A percentile compares a stretch with the other conserved stretches of the same genome.
Evolutionary conservation across 371 early-diverging fungal species (phyloP).

Genomic region (Conidiobolus incongruus): DNA sequence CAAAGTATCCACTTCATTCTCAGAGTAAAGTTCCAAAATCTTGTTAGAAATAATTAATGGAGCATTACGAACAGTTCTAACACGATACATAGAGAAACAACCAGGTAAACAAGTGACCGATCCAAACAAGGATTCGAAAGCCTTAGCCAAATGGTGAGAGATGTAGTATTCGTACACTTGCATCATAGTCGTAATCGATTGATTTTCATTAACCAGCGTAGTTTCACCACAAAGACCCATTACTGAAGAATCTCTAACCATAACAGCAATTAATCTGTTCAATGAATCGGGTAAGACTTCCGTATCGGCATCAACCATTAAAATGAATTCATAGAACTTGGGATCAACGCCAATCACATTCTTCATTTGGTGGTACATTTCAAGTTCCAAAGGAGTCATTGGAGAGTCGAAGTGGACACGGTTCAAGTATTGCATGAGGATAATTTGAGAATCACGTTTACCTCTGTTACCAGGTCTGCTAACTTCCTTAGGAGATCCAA

Average conservation of each 20-base stretch:
- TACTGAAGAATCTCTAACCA: slow-evolving; percentile 84
- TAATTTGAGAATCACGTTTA: too few species aligned
- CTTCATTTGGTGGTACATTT: slow-evolving; percentile 85
- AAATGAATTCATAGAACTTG: slow-evolving; percentile 64
- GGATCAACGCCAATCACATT: slow-evolving; percentile 70
- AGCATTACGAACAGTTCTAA: too few species aligned
- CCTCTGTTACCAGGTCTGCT: too few species aligned
- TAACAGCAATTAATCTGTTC: slow-evolving; percentile 51
- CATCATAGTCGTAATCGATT: slow-evolving; percentile 90
- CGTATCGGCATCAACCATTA: slow-evolving; percentile 95
- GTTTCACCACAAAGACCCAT: too few species aligned
- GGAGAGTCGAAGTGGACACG: slow-evolving; percentile 82
- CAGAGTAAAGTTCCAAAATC: slow-evolving; percentile 79
- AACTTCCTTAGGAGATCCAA: slow-evolving; percentile 55
- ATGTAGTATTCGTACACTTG: slow-evolving; percentile 98
- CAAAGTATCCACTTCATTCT: slow-evolving; percentile 85
- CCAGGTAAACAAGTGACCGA: too few species aligned
- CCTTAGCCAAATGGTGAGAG: too few species aligned
- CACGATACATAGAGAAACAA: too few species aligned
- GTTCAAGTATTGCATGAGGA: slow-evolving; percentile 94
- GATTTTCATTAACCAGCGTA: slow-evolving; percentile 61
- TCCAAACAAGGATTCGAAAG: too few species aligned
- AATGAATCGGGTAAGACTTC: slow-evolving; percentile 66
- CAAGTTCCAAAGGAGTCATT: slow-evolving; percentile 82
- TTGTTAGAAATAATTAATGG: slow-evolving; percentile 74